Percentiles rank a stretch among this genome's conserved stretches.
Evolutionary conservation across 345 rosid species (phyloP).

Genomic region (Clarkia xantiana): DNA sequence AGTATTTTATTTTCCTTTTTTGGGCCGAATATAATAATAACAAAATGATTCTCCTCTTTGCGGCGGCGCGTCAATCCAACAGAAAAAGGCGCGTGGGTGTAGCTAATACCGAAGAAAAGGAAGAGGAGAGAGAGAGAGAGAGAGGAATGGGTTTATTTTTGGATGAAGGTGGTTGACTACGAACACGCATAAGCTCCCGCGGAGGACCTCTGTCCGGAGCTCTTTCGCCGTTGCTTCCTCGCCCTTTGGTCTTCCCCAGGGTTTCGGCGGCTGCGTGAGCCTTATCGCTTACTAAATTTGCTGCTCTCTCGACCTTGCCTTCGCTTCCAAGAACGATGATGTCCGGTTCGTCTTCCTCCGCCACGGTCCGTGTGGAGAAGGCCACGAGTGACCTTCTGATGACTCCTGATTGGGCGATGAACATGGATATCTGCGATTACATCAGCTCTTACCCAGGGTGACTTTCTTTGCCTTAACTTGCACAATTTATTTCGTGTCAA

Average conservation of each 20-base stretch:
- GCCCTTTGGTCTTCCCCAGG: not conserved
- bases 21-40: no score
- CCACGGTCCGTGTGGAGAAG: constrained; percentile 80
- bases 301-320: not conserved
- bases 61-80: no score
- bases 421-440: constrained; percentile 89
- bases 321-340: not conserved
- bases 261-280: not conserved
- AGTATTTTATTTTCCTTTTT: no score
- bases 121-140: no score
- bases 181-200: not conserved
- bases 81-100: no score
- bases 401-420: constrained; percentile 89
- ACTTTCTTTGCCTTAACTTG: not conserved
- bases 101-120: no score
- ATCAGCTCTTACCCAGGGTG: constrained; percentile 74
- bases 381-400: constrained; percentile 90
- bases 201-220: no score
- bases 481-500: no score
- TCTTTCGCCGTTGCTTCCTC: not conserved
- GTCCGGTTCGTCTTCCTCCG: constrained; percentile 34
- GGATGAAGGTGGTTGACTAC: constrained; percentile 1
- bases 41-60: no score
- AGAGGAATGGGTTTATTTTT: not conserved
- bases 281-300: not conserved